A percentile compares a stretch with the other conserved stretches of the same genome.
Evolutionary conservation across 2,329 filamentous ascomycete species (phyloP).

Genomic region (Allantophomopsis cytisporea): DNA sequence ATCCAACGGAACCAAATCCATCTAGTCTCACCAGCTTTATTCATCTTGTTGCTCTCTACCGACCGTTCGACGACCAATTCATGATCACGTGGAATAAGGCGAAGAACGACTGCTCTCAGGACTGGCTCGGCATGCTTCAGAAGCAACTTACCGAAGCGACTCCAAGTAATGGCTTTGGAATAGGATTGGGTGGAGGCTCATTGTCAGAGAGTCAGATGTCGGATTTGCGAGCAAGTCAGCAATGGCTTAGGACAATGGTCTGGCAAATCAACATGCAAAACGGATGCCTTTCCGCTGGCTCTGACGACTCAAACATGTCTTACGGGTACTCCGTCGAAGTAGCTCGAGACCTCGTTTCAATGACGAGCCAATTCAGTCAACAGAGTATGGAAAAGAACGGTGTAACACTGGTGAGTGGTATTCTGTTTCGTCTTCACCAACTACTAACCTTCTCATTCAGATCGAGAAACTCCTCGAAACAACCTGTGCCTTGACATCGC

Average conservation of each 20-base stretch:
- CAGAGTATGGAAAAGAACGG: slow-evolving; percentile 64
- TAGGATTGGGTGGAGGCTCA: too few species aligned
- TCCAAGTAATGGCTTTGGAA: too few species aligned
- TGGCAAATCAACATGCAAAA: slow-evolving; percentile 49
- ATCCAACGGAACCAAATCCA: slow-evolving; percentile 36
- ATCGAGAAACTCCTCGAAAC: slow-evolving; percentile 74
- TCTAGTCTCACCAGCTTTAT: slow-evolving; percentile 42
- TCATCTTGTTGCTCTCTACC: slow-evolving; percentile 47
- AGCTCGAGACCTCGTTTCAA: slow-evolving; percentile 44
- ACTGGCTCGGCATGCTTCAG: slow-evolving; percentile 43
- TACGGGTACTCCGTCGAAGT: slow-evolving; percentile 52
- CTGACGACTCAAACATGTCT: slow-evolving; percentile 37
- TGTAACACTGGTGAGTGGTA: slow-evolving; percentile 50
- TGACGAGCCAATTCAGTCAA: slow-evolving; percentile 59
- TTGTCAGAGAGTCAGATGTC: slow-evolving; percentile 32
- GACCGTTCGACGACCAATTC: slow-evolving; percentile 51
- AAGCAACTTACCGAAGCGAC: slow-evolving; percentile 46
- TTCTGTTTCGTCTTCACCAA: neutral
- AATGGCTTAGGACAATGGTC: slow-evolving; percentile 49
- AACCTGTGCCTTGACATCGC: slow-evolving; percentile 58
- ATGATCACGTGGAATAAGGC: slow-evolving; percentile 55
- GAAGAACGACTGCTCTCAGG: slow-evolving; percentile 37
- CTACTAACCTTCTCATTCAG: slow-evolving; percentile 14
- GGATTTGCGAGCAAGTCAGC: slow-evolving; percentile 44
- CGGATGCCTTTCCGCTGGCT: slow-evolving; percentile 31